Base-by-base conservation (phyloP, 225 moss, liverwort and hornwort genomes). In the Bryoerythrophyllum caledonicum region DNA sequence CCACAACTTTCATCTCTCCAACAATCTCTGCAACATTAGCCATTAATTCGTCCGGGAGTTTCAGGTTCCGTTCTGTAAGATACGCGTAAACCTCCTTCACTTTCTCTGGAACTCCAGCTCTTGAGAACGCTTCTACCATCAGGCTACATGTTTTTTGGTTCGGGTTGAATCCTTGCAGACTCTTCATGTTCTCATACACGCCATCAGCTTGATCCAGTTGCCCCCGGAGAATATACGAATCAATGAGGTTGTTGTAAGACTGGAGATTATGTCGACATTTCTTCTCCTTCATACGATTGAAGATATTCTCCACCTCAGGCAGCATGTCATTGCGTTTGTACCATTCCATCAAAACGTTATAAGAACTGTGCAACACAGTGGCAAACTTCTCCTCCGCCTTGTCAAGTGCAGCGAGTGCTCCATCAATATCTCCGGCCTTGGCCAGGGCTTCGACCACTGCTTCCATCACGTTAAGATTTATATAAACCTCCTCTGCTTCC, bases 81-180 rank as follows among this genome's bases (percentile, higher is more conserved):
- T 86, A 79, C 52, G 63, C 80, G 21, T 82, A 89, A 11, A 91
- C 64, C 38, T 81, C 84, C 55, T 89, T 88, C 74, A 91, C 80
- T 79, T 89, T 88, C 44, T 65, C 82, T 43, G 79, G 62, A 76
- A 55, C 32, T 75, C 90, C 13, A 61, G 77, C 71, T 84, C 76
- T n/a, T n/a, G n/a, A n/a, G 70, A 85, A 93, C n/a, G 87, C 86
- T 70, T 86, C 85, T 53, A 93, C 81, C 90, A 99, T 81, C 71
- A 94, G 81, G 68, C 81, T 86, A 75, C 86, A 91, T 3, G 97
- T 93, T 76, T 69, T 87, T 2, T 65, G 73, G 62, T 93, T 90
- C 27, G 90, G 86, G 26, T 64, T 73, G 28, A 83, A 70, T n/a
- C 84, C 87, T 70, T 74, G 76, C 52, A 49, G 80, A 26, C 35